phyloP scores from a whole-genome alignment of 2,329 filamentous ascomycete species.

The Epichloe amarillans region DNA sequence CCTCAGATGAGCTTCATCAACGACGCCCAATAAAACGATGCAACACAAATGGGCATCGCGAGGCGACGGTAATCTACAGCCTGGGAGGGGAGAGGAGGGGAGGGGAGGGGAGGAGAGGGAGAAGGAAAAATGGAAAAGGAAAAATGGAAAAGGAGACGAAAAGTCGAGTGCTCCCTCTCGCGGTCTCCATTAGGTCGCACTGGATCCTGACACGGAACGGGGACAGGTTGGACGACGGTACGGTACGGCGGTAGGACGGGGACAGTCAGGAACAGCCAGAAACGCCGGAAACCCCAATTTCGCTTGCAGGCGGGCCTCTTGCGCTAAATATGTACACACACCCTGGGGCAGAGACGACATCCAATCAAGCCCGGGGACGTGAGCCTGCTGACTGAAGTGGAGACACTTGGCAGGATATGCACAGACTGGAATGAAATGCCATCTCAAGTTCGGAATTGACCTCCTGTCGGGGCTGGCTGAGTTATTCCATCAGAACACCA shows the following conservation, averaged over 20 bases:
- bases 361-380: not conserved
- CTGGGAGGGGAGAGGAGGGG: not conserved
- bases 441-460: too few relatives aligned
- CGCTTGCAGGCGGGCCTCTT: constrained; percentile 8
- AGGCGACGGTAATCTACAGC: constrained; percentile 3
- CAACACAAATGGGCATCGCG: constrained; percentile 10
- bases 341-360: not conserved
- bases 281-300: constrained; percentile 5
- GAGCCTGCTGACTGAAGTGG: not conserved
- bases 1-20: constrained; percentile 5
- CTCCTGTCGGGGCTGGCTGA: too few relatives aligned
- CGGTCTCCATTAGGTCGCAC: not conserved
- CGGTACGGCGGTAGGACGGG: too few relatives aligned
- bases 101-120: constrained; percentile 1
- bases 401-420: not conserved
- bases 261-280: too few relatives aligned
- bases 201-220: not conserved
- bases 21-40: constrained; percentile 6
- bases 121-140: not conserved
- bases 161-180: not conserved
- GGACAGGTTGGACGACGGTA: not conserved
- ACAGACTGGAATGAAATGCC: not conserved
- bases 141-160: constrained; percentile 1
- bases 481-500: too few relatives aligned
- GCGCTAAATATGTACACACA: not conserved